Base-by-base conservation (phyloP, 768 basidiomycete genomes). In the Holtermanniella nyarrowii region DNA sequence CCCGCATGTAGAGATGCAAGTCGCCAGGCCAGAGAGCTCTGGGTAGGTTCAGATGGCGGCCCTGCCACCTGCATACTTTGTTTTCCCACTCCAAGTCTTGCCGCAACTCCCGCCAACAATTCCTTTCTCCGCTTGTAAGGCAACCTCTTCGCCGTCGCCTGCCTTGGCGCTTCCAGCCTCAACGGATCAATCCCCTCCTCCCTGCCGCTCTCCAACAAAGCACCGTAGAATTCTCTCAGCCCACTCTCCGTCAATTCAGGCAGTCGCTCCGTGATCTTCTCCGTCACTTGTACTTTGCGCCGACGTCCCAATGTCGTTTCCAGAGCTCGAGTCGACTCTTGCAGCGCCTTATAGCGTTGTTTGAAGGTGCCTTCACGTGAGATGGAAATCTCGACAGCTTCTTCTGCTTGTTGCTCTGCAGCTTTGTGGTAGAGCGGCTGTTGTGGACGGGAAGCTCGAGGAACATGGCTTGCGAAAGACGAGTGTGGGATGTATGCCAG, bases 211-310 rank as follows among this genome's bases (percentile, higher is more conserved):
- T 40, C 24, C n/a, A 59, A 44, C 27, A 59, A 31, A 31, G 50
- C 49, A 25, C 31, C 40, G 43, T 59, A 59, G 45, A 59, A 59
- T 13, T 20, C 27, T 23, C 48, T 40, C 41, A 59, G 26, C 26
- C 53, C 54, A 13, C 49, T 44, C 44, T 59, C 58, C 25, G 48
- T 26, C 7, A 59, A 21, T 18, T 52, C 50, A 0, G 58, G 54
- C 26, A 53, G 13, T n/a, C 26, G n/a, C 23, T 48, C 49, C 4
- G 47, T 40, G 1, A 47, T 41, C 12, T 53, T 48, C 39, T 50
- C 26, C n/a, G 56, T 53, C 21, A 57, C 18, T 21, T 31, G 22
- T 16, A 14, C 21, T 40, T 57, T 57, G 2, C 50, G 22, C 39
- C 51, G 20, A 21, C 46, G n/a, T 3, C 26, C 31, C 5, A 55